A percentile compares a stretch with the other conserved stretches of the same genome.
These are phyloP conservation scores for Cercophora sp. DNA, from an alignment of 495 filamentous ascomycete species.

Conservation along the genomic window DNA sequence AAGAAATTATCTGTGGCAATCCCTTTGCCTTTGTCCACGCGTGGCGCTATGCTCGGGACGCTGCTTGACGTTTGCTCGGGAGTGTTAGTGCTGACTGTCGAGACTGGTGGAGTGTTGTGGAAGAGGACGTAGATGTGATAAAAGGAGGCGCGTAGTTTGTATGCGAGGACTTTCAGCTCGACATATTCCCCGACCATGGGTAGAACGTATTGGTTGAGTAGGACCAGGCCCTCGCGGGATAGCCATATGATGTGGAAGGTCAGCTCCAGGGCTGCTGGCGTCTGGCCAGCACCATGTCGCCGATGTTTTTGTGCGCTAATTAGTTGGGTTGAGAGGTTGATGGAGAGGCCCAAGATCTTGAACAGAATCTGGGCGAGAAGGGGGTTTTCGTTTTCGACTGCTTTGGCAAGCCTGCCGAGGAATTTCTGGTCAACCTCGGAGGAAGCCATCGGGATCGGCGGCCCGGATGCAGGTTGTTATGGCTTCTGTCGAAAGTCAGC, in stretches of 20 bases:
- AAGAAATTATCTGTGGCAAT: slow-evolving; percentile 31
- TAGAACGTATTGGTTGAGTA: slow-evolving; percentile 81
- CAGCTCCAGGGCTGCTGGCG: slow-evolving; percentile 75
- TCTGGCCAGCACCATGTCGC: slow-evolving; percentile 71
- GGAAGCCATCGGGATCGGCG: slow-evolving; percentile 66
- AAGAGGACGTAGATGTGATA: slow-evolving; percentile 97
- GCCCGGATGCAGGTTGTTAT: too few species aligned
- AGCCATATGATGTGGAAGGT: slow-evolving; percentile 96
- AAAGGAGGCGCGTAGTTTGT: slow-evolving; percentile 89
- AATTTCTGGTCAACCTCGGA: slow-evolving; percentile 97
- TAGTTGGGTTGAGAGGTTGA: slow-evolving; percentile 81
- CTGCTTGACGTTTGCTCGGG: slow-evolving; percentile 28
- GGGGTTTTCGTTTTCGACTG: slow-evolving; percentile 65
- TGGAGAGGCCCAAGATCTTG: slow-evolving; percentile 85
- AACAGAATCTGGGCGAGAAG: slow-evolving; percentile 77
- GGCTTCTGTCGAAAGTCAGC: too few species aligned
- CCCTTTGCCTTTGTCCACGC: slow-evolving; percentile 44
- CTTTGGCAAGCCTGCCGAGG: slow-evolving; percentile 77
- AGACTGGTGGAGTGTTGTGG: slow-evolving; percentile 64
- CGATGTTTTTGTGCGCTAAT: slow-evolving; percentile 78
- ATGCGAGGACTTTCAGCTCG: slow-evolving; percentile 80
- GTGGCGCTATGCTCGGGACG: slow-evolving; percentile 22
- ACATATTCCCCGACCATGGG: slow-evolving; percentile 67
- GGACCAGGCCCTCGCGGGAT: slow-evolving; percentile 80
- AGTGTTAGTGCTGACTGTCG: slow-evolving; percentile 31